Base-by-base conservation (phyloP, 2,329 filamentous ascomycete species). In the Metarhizium brunneum region DNA sequence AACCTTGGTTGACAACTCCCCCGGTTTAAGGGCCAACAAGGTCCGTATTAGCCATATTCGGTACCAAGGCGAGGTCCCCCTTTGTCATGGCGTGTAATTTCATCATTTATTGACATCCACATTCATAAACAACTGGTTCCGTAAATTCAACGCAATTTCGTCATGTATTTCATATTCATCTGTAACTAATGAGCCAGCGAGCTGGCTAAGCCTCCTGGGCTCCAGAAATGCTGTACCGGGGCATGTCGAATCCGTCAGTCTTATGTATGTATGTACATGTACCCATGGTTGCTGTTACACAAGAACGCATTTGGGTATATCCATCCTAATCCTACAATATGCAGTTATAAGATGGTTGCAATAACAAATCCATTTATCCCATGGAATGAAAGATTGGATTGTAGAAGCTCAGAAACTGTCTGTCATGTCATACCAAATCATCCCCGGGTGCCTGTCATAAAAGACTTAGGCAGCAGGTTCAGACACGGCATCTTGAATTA, bases 261-360 rank as follows among this genome's bases (percentile, higher is more conserved):
- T 35, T 11, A 30, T 20, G 13, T 11, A 13, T 11, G 25, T 29
- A n/a, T 48, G 13, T 11, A 13, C 38, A 11, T 29, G 25, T 48
- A 30, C 45, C 25, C 45, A 48, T 48, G 25, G 20, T 48, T 20
- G 25, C 20, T 30, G 25, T 29, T n/a, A 11, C 20, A 11, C 3
- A 30, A 52, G 54, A 61, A 60, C 59, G 38, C 55, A 53, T 58
- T 56, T 58, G 64, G 66, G 66, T 68, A 68, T 68, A 68, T 68
- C 66, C 66, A 60, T 67, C 66, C 60, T 67, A 54, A 58, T 61
- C 55, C 54, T 55, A 14, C 52, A 55, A 53, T 58, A 25, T 36
- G 36, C 32, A 30, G 43, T n/a, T 5, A 18, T 29, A 16, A 16
- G 10, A 11, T 40, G 38, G 38, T 3, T 40, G 8, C 2, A 40